Conservation (phyloP, 108 stramenopile genomes). For the Cyclotella distinguenda region DNA sequence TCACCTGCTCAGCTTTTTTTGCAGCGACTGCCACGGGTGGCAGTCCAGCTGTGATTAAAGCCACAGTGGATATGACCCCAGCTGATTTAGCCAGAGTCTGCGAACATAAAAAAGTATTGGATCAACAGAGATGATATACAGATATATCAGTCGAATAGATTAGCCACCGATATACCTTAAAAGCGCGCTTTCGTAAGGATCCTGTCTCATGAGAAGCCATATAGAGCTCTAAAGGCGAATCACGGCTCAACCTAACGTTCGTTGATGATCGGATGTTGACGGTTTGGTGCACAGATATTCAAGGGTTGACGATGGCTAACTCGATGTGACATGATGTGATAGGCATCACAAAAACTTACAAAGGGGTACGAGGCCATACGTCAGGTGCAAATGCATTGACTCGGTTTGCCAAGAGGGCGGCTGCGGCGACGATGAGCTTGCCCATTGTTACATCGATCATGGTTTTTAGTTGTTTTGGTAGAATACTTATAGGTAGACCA, state of each 20-base stretch:
- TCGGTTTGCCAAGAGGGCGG: conserved; percentile 27
- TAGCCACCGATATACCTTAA: conserved; percentile 53
- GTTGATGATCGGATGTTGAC: neutral
- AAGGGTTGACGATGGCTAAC: neutral
- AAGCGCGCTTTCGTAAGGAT: conserved; percentile 66
- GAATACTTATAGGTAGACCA: no score
- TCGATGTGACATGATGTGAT: neutral
- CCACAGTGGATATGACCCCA: conserved; percentile 63
- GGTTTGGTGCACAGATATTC: neutral
- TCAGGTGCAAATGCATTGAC: conserved; percentile 37
- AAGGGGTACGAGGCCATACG: conserved; percentile 16
- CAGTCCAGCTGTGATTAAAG: conserved; percentile 65
- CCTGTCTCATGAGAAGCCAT: conserved; percentile 54
- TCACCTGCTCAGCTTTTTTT: conserved; percentile 64
- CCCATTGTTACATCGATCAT: no score
- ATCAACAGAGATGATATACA: neutral
- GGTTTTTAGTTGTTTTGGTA: no score
- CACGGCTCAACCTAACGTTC: conserved; percentile 8
- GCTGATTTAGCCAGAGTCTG: conserved; percentile 66
- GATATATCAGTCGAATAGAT: neutral
- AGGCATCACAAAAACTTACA: conserved; percentile 8
- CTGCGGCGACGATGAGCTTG: conserved; percentile 31
- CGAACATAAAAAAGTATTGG: neutral
- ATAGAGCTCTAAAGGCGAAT: conserved; percentile 45
- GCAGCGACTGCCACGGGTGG: conserved; percentile 65